A percentile compares a stretch with the other conserved stretches of the same genome.
Evolutionary conservation across 805 yeast species (phyloP).

Genomic region (Candida orba): DNA sequence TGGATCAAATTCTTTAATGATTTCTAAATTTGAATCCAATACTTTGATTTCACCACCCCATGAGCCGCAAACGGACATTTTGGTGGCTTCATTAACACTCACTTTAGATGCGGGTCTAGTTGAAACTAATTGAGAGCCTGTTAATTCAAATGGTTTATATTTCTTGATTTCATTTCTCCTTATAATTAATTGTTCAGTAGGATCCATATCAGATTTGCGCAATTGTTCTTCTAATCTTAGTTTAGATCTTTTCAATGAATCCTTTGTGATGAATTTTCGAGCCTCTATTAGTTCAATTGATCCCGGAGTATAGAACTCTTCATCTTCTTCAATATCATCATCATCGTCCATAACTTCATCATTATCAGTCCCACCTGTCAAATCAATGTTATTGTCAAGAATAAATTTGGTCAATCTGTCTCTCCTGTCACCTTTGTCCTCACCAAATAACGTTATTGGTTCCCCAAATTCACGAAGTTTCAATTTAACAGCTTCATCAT

Average conservation of each 20-base stretch:
- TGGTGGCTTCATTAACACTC: slow-evolving; percentile 32
- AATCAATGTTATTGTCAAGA: slow-evolving; percentile 24
- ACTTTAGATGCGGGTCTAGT: slow-evolving; percentile 62
- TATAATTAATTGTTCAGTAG: slow-evolving; percentile 35
- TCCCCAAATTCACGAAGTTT: slow-evolving; percentile 43
- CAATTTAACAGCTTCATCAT: slow-evolving; percentile 54
- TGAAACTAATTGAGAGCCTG: slow-evolving; percentile 67
- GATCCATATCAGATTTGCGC: slow-evolving; percentile 26
- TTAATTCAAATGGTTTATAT: slow-evolving; percentile 33
- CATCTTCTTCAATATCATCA: slow-evolving; percentile 40
- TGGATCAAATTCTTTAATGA: slow-evolving; percentile 14
- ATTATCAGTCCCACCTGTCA: slow-evolving; percentile 14
- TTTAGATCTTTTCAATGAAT: slow-evolving; percentile 42
- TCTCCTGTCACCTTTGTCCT: slow-evolving; percentile 54
- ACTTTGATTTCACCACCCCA: slow-evolving; percentile 75
- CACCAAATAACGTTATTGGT: slow-evolving; percentile 52
- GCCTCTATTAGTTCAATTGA: slow-evolving; percentile 41
- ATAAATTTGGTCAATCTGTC: slow-evolving; percentile 46
- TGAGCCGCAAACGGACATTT: slow-evolving; percentile 55
- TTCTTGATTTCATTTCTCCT: slow-evolving; percentile 36
- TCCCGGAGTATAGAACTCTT: slow-evolving; percentile 85
- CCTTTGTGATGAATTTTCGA: slow-evolving; percentile 43
- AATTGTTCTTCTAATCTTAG: slow-evolving; percentile 33
- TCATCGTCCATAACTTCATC: slow-evolving; percentile 12
- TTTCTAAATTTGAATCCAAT: slow-evolving; percentile 34